These are phyloP conservation scores for Cladosporium cucumerinum DNA, from an alignment of 2,329 filamentous ascomycete species.

Conservation along the genomic window DNA sequence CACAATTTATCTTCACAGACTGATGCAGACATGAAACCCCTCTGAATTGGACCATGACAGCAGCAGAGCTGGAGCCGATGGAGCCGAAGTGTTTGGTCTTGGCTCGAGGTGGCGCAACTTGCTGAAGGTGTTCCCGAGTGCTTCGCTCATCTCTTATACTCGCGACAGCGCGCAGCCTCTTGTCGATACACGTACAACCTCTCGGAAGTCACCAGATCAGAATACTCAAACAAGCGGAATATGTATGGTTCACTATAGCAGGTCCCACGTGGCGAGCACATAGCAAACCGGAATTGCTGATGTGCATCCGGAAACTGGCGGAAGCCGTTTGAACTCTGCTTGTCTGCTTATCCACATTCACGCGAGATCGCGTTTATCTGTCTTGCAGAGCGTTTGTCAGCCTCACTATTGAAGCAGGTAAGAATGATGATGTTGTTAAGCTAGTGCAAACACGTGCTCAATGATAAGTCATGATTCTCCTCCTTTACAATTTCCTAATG, in stretches of 20 bases:
- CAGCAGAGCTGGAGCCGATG: neutral
- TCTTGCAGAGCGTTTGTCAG: constrained; percentile 1
- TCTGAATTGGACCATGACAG: too few relatives aligned
- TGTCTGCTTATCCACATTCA: neutral
- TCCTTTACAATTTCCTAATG: neutral
- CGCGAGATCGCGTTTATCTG: neutral
- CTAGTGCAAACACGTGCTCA: neutral
- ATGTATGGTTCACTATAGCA: neutral
- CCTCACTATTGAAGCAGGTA: neutral
- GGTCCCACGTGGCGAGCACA: neutral
- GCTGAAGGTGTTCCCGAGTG: neutral
- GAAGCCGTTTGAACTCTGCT: neutral
- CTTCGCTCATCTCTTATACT: too few relatives aligned
- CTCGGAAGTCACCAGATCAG: too few relatives aligned
- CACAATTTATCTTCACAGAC: too few relatives aligned
- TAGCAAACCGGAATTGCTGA: neutral
- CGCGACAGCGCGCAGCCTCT: too few relatives aligned
- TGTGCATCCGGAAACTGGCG: constrained; percentile 2
- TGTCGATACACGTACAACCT: neutral
- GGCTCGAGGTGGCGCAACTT: neutral
- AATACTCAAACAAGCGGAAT: neutral
- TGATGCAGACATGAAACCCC: too few relatives aligned
- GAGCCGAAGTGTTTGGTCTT: neutral
- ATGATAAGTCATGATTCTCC: neutral
- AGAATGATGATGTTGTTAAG: neutral